Evolutionary conservation across 371 early-diverging fungal species (phyloP).

Genomic region (Blakeslea trispora): DNA sequence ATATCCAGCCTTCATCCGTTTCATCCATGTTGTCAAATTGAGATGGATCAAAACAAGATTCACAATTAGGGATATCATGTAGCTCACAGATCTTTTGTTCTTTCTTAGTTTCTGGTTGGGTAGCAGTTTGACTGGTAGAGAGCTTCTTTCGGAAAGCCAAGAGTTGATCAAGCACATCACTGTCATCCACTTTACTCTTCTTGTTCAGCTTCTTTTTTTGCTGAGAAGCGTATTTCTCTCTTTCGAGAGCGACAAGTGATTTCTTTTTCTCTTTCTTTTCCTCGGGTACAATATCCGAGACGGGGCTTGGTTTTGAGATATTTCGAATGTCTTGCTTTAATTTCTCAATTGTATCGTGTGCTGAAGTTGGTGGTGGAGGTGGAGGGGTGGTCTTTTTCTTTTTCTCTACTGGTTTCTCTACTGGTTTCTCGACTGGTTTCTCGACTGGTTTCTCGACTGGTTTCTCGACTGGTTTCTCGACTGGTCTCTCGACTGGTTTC

Average conservation of each 20-base stretch:
- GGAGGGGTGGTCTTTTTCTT: background rate
- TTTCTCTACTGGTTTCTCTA: constrained; percentile 7
- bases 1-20: constrained; percentile 67
- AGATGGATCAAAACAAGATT: constrained; percentile 57
- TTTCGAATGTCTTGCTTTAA: constrained; percentile 61
- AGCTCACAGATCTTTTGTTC: constrained; percentile 53
- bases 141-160: constrained; percentile 49
- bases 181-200: constrained; percentile 30
- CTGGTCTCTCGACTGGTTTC: constrained; percentile 5
- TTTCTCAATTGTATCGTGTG: constrained; percentile 43
- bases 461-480: constrained; percentile 22
- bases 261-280: constrained; percentile 41
- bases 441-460: constrained; percentile 6
- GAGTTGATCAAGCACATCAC: constrained; percentile 44
- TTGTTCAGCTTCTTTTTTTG: constrained; percentile 35
- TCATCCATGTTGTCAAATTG: constrained; percentile 27
- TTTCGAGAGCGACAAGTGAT: constrained; percentile 55
- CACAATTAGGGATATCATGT: constrained; percentile 67
- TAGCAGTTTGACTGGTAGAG: constrained; percentile 21
- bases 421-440: constrained; percentile 3
- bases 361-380: background rate
- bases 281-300: constrained; percentile 1
- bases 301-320: constrained; percentile 37
- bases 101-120: constrained; percentile 13
- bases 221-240: constrained; percentile 51